Conservation (phyloP, 2,329 filamentous ascomycete species). For the Penicillium decumbens region DNA sequence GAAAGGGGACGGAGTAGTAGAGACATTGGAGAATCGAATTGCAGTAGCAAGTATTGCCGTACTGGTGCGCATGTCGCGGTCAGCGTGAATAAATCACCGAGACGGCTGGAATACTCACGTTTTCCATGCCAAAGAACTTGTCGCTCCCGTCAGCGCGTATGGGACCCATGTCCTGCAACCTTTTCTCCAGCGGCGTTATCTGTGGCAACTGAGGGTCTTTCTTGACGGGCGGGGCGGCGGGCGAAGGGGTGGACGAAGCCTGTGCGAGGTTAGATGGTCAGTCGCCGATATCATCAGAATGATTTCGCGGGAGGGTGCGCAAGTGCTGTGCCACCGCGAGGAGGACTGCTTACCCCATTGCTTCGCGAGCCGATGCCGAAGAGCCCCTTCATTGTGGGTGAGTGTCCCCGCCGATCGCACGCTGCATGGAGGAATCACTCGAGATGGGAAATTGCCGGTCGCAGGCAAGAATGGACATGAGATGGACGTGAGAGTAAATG, state of each 20-base stretch:
- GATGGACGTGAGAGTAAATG: constrained; percentile 3
- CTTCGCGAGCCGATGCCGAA: constrained; percentile 40
- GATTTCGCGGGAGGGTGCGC: constrained; percentile 6
- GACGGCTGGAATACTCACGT: constrained; percentile 58
- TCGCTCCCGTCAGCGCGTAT: constrained; percentile 84
- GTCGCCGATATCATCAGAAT: constrained; percentile 13
- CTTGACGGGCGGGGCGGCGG: constrained; percentile 49
- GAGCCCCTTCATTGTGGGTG: constrained; percentile 37
- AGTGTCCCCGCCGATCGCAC: constrained; percentile 19
- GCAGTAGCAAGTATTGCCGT: constrained; percentile 97
- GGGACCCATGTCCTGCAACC: constrained; percentile 75
- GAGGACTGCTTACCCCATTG: constrained; percentile 33
- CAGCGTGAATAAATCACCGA: neutral
- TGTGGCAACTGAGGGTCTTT: constrained; percentile 56
- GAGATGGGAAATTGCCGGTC: constrained; percentile 2
- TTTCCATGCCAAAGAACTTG: constrained; percentile 97
- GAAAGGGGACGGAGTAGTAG: constrained; percentile 91
- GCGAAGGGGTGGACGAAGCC: constrained; percentile 47
- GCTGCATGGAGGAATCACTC: constrained; percentile 19
- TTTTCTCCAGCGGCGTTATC: constrained; percentile 62
- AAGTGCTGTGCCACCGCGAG: constrained; percentile 16
- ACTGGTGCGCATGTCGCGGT: constrained; percentile 51
- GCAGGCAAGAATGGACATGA: constrained; percentile 11
- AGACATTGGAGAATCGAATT: constrained; percentile 97
- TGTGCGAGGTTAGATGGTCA: constrained; percentile 27